Base-by-base conservation (phyloP, 129 eudicot genomes). In the Tagetes erecta region DNA sequence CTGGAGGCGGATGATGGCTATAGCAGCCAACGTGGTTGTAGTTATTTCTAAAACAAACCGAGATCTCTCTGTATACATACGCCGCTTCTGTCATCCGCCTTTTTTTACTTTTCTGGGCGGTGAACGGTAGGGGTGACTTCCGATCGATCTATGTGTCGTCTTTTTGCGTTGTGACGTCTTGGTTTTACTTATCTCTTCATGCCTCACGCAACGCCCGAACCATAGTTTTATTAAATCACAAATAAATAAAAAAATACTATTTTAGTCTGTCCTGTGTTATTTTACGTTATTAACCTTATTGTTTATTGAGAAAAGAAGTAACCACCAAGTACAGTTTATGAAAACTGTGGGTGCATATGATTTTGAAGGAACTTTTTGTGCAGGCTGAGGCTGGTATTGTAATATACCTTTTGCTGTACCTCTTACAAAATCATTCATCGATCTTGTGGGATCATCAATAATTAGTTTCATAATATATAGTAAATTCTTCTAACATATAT, bases 301-400 rank as follows among this genome's bases (percentile, higher is more conserved):
- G 3, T 8, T 30, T 34, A 36, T 34, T 62, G 4, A 47, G 56
- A 57, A 39, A 70, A 78, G 46, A 78, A 70, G 46, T 72, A 72
- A 44, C 27, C 27, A 20, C 27, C 51, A 79, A 72, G 78, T 79
- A 71, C 82, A 79, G 50, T 71, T 79, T 55, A 35, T 33, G 71
- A 70, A 80, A 76, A 76, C 81, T 76, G 77, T 76, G 84, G 84
- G 84, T 67, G 81, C 74, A 70, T 64, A 71, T 76, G 64, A 53
- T 75, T 70, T 68, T 68, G 70, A 76, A 36, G 52, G 47, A 76
- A 70, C 35, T 39, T 70, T 76, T 62, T 52, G 64, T 72, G 78
- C 74, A 72, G 60, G 52, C 73, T 80, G 80, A 71, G 47, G 40
- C 71, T 80, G 80, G 66, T 39, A 49, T 78, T 78, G 70, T 11